Evolutionary conservation across 176 grass and related monocot genomes (phyloP), one percentile per base, ranked within the genome.

Genomic region (Carex myosuroides): DNA sequence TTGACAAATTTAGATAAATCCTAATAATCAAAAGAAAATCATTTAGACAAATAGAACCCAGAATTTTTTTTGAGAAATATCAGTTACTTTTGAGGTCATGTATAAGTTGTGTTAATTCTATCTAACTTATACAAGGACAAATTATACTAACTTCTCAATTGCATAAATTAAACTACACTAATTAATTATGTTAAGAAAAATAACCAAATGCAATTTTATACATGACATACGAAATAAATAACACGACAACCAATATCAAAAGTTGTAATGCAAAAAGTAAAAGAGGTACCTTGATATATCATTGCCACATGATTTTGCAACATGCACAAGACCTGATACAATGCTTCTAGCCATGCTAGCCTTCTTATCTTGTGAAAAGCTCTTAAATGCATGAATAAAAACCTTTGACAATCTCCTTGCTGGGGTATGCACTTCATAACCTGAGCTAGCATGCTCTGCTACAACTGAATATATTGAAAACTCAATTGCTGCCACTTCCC

Each of bases 351-450:
- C 90, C 80, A 92, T 86, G 35, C 90, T 90, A 64, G 86, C 88
- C 85, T 78, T 96, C 78, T 92, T 99, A 62, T 94, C 88, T 69
- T 77, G 78, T 2, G 93, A 79, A 86, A 89, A 92, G 83, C 78
- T 89, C 85, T 96, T 90, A 76, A 85, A 92, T 83, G 93, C 90
- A 79, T 96, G 87, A 84, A 90, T 87, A 55, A 90, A 90, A 73
- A 96, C 10, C 35, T 90, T 95, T 89, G 91, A 95, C 50, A 99
- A 87, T 79, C 93, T 91, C 22, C 93, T 88, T 63, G 97, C 97
- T 22, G 97, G 93, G 58, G 97, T 96, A 82, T 99, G 97, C 81
- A 99, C 84, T 83, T 99, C 91, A 94, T 99, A 90, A 84, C 90
- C 89, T 33, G 97, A 95, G 77, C 85, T 85, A 80, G 88, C 89